These are phyloP conservation scores for Termitomyces titanicus DNA, from an alignment of 768 basidiomycete genomes.

Conservation along the genomic window DNA sequence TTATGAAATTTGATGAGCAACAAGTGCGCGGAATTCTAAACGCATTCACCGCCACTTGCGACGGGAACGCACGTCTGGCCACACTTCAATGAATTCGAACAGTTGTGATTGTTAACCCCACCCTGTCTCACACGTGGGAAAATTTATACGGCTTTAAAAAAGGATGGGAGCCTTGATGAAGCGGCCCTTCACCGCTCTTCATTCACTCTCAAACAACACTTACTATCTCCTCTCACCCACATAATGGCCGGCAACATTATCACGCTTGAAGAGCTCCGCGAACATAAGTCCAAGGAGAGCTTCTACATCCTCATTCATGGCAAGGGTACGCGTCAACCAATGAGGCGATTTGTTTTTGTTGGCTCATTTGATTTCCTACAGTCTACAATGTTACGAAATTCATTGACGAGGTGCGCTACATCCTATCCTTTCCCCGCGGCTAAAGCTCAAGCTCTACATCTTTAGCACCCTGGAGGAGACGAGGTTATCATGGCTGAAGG, in stretches of 20 bases:
- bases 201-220: slow-evolving; percentile 1
- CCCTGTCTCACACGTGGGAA: slow-evolving; percentile 28
- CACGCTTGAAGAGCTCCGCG: slow-evolving; percentile 74
- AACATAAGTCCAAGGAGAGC: slow-evolving; percentile 68
- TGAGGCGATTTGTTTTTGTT: slow-evolving; percentile 29
- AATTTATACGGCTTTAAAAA: slow-evolving; percentile 21
- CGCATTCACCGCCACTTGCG: neutral
- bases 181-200: slow-evolving; percentile 16
- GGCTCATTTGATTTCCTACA: slow-evolving; percentile 31
- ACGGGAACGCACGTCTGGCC: neutral
- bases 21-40: neutral
- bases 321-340: slow-evolving; percentile 61
- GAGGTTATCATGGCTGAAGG: slow-evolving; percentile 94
- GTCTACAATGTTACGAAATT: slow-evolving; percentile 95
- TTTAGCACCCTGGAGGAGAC: slow-evolving; percentile 94
- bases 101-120: slow-evolving; percentile 1
- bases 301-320: slow-evolving; percentile 82
- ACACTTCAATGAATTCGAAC: neutral
- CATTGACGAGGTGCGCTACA: slow-evolving; percentile 77
- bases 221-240: slow-evolving; percentile 14
- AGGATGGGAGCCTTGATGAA: slow-evolving; percentile 22
- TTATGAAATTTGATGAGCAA: no score
- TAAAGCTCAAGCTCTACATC: neutral
- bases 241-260: slow-evolving; percentile 52
- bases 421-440: neutral